Conservation (phyloP, 805 yeast genomes). For the Yamadazyma tumulicola region DNA sequence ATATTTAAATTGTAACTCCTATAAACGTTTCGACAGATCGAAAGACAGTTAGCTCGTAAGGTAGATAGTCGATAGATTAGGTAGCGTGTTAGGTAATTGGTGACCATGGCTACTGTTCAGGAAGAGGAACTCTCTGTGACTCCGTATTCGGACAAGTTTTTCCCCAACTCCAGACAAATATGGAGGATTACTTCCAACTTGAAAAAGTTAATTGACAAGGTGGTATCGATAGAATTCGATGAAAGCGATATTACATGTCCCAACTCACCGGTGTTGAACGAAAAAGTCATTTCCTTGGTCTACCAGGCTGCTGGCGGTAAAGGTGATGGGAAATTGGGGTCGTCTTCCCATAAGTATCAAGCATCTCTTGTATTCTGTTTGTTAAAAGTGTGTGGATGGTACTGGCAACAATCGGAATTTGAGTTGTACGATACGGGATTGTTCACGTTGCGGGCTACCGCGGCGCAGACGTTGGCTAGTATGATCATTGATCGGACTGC, state of each 20-base stretch:
- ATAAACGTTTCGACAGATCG: too few relatives aligned
- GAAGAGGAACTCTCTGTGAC: constrained; percentile 4
- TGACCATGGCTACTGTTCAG: neutral
- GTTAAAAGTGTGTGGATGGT: constrained; percentile 78
- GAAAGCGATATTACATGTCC: constrained; percentile 47
- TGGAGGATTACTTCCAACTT: constrained; percentile 69
- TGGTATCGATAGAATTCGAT: constrained; percentile 64
- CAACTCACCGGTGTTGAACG: constrained; percentile 58
- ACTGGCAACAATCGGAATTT: constrained; percentile 50
- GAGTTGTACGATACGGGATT: constrained; percentile 70
- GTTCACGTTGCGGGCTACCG: constrained; percentile 54
- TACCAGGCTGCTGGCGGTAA: constrained; percentile 78
- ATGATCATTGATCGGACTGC: constrained; percentile 59
- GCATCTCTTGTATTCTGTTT: constrained; percentile 68
- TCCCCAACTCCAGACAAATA: constrained; percentile 65
- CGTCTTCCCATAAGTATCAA: constrained; percentile 59
- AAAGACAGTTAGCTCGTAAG: too few relatives aligned
- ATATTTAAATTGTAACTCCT: too few relatives aligned
- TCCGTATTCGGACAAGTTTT: constrained; percentile 18
- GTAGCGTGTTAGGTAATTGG: too few relatives aligned
- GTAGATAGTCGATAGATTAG: too few relatives aligned
- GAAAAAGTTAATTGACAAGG: constrained; percentile 66
- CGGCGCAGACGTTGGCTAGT: constrained; percentile 76
- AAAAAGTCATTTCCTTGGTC: constrained; percentile 55
- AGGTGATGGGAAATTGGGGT: constrained; percentile 53